Evolutionary conservation across 352 stramenopile genomes (phyloP), one percentile per base, ranked within the genome.

Genomic region (Phytophthora constricta): DNA sequence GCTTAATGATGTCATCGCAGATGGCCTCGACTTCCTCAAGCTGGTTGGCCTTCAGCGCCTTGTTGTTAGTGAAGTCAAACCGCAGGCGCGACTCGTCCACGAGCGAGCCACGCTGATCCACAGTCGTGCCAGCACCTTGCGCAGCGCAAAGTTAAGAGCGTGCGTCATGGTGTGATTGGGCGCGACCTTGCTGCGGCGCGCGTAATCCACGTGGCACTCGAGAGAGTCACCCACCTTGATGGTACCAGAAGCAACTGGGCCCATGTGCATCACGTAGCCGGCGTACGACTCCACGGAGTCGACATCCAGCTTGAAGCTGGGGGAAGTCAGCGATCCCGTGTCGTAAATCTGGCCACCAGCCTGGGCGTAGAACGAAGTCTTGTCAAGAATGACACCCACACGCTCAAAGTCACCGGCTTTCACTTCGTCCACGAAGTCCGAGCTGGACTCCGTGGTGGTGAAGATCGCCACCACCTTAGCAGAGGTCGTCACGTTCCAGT

Each of bases 141-240:
- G 90, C 19, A 99, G 80, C 5, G 97, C 98, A 53, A 89, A 98
- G 89, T 99, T 99, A 47, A 99, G 87, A 46, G 99, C 90, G 84
- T 99, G 98, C 27, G 98, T 99, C 96, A 99, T 99, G 53, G 97
- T 99, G 83, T 99, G 98, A 78, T 99, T 99, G 9, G 97, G 97
- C 31, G 96, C 97, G 50, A 99, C 84, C 72, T 96, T 91, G 65
- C 86, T 76, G 66, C 98, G 89, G 43, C 93, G 85, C 43, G 80
- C 75, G 60, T 99, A 99, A 83, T 99, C 96, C 5, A 99, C 98
- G 42, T 93, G 60, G 41, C 86, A 93, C 46, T 86, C 79, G 9
- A 99, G 90, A 4, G 62, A 58, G 62, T 97, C 86, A 43, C 93
- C 95, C 37, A 98, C 87, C 60, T 91, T 91, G 58, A 96, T 78